Base-by-base conservation (phyloP, 208 protist genomes). In the Entamoeba nuttalli region DNA sequence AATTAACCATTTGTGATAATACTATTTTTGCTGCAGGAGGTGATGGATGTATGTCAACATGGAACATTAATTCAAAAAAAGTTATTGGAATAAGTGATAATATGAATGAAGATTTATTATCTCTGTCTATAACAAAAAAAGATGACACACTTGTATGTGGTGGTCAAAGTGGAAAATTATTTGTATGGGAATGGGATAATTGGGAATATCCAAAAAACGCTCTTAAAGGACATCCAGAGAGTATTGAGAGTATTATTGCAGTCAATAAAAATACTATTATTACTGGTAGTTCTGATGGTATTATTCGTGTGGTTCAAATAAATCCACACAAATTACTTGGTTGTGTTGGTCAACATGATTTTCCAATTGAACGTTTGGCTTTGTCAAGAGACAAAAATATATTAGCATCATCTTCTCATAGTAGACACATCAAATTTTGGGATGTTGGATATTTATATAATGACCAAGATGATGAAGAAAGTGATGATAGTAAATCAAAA, bases 311-410 rank as follows among this genome's bases (percentile, higher is more conserved):
- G 17, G 50, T 95, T 41, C 57, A 50, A 2, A 25, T 95, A 5
- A 30, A 41, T n/a, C 94, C 94, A 35, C 52, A 95, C n/a, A 25
- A 95, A 15, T 71, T 71, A 21, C 25, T 95, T 0, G 94, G 94
- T 30, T 25, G 52, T 52, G 15, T 95, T 53, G 94, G 94, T 1
- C 21, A 95, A 48, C 94, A 95, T 95, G 35, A 95, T 15, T 95
- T 94, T 71, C 94, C 94, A 25, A 44, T 95, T 48, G 94, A 95
- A 19, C 3, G 21, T 3, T 41, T 95, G 5, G 11, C 44, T 48
- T 9, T 73, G 48, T 53, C 41, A 30, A 41, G 17, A 35, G 41
- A 51, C 14, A 7, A 71, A 51, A 5, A 7, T 1, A 25, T 95
- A 21, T 25, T 95, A 0, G 94, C 52, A 17, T 48, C 21, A 41